Evolutionary conservation across 2,329 filamentous ascomycete genomes (phyloP).

Genomic region (Neoscytalidium dimidiatum): DNA sequence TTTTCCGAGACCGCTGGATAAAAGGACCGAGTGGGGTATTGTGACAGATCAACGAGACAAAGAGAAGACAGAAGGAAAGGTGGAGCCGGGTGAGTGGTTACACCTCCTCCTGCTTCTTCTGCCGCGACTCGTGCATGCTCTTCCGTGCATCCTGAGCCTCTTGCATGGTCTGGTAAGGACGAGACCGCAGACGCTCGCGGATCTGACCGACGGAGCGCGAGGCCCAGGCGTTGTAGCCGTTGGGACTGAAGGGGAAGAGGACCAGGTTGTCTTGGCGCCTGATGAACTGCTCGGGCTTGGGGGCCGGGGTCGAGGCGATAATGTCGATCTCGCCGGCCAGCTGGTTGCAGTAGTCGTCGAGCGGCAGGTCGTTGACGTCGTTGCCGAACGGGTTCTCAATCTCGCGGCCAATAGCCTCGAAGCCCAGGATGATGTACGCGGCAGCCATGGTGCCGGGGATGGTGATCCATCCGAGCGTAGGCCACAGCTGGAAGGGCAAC

Average conservation of each 20-base stretch:
- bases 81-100: not conserved
- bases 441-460: conserved; percentile 69
- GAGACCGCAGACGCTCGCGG: conserved; percentile 12
- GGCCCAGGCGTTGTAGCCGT: conserved; percentile 22
- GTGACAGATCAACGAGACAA: not conserved
- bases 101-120: conserved; percentile 12
- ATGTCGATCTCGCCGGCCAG: conserved; percentile 74
- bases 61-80: not conserved
- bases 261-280: conserved; percentile 52
- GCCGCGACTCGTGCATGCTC: conserved; percentile 12
- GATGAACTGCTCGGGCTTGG: conserved; percentile 56
- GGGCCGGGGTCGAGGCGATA: conserved; percentile 62
- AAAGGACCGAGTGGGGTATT: not conserved
- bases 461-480: conserved; percentile 67
- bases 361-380: conserved; percentile 77
- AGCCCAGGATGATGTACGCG: conserved; percentile 77
- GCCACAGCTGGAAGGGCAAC: conserved; percentile 77
- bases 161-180: conserved; percentile 21
- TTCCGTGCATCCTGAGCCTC: conserved; percentile 26
- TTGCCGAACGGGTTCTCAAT: conserved; percentile 81
- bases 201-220: conserved; percentile 10
- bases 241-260: conserved; percentile 57
- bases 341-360: conserved; percentile 76
- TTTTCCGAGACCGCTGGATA: not conserved
- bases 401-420: conserved; percentile 71